phyloP scores from a whole-genome alignment of 192 early-diverging fungal species.

The Cetraspora pellucida region DNA sequence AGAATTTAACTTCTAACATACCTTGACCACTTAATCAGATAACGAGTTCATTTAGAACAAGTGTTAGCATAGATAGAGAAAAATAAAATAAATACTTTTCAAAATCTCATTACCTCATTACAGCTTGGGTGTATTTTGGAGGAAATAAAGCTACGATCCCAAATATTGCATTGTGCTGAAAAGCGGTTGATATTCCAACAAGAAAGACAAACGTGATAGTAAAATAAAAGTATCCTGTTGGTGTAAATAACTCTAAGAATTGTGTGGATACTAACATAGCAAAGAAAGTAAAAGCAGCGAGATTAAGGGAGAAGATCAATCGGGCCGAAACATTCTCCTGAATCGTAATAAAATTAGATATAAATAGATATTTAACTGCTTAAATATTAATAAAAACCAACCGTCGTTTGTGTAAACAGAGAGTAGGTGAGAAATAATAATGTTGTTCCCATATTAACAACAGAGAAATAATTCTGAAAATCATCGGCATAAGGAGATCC shows the following conservation, averaged over 20 bases:
- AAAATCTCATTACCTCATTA: slow-evolving; percentile 61
- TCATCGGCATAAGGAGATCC: slow-evolving; percentile 61
- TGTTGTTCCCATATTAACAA: slow-evolving; percentile 64
- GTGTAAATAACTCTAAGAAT: slow-evolving; percentile 46
- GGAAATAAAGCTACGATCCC: slow-evolving; percentile 72
- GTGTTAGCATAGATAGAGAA: background rate
- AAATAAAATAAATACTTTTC: background rate
- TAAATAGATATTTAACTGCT: background rate
- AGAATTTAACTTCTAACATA: no score
- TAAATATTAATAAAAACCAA: slow-evolving; percentile 16
- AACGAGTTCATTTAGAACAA: slow-evolving; percentile 6
- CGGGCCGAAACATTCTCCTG: slow-evolving; percentile 41
- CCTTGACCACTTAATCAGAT: slow-evolving; percentile 49
- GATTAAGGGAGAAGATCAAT: slow-evolving; percentile 51
- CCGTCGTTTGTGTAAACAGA: slow-evolving; percentile 54
- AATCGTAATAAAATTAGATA: no score
- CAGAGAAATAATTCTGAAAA: slow-evolving; percentile 81
- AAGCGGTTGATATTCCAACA: slow-evolving; percentile 61
- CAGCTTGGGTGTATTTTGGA: slow-evolving; percentile 67
- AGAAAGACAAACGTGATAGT: slow-evolving; percentile 57
- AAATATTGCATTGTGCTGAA: slow-evolving; percentile 70
- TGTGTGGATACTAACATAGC: slow-evolving; percentile 53
- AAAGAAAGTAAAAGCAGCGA: slow-evolving; percentile 58
- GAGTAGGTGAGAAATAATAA: slow-evolving; percentile 56
- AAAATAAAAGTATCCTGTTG: slow-evolving; percentile 66